Evolutionary conservation across 139 green algal genomes (phyloP), one percentile per base, ranked within the genome.

Genomic region (Coelastrella sp.): DNA sequence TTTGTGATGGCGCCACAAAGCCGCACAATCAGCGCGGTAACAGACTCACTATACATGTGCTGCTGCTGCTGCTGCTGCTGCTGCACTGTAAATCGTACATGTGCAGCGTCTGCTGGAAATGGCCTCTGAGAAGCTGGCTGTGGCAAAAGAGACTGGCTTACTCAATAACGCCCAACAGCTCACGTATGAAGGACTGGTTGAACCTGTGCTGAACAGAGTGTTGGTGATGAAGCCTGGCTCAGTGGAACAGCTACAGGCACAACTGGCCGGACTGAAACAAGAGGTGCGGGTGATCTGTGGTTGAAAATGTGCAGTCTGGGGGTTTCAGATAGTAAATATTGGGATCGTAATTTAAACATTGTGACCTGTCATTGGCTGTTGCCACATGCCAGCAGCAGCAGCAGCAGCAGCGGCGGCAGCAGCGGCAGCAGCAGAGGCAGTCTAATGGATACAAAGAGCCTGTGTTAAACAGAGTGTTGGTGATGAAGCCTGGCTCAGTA

Each of bases 391-490:
- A n/a, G n/a, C n/a, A 19, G 71, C 7, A 5, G 71, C 71, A 19
- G 71, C 71, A 14, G 23, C 71, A 19, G n/a, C n/a, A n/a, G n/a
- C n/a, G n/a, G n/a, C n/a, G n/a, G n/a, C n/a, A n/a, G n/a, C n/a
- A n/a, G n/a, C n/a, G n/a, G n/a, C n/a, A n/a, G n/a, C n/a, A n/a
- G n/a, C n/a, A n/a, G n/a, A n/a, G n/a, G n/a, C n/a, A n/a, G n/a
- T n/a, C n/a, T n/a, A n/a, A n/a, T n/a, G n/a, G n/a, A n/a, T n/a
- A n/a, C n/a, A n/a, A n/a, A n/a, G n/a, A n/a, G n/a, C n/a, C n/a
- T n/a, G n/a, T n/a, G n/a, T n/a, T n/a, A n/a, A n/a, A 87, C 5
- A 87, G 92, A 0, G 85, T 98, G 20, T 90, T 95, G 13, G 89
- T 98, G 3, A 73, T 95, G 65, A 89, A 76, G 19, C 92, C 95